Evolutionary conservation across 2,329 filamentous ascomycete genomes (phyloP).

Genomic region (Verruconis gallopava): DNA sequence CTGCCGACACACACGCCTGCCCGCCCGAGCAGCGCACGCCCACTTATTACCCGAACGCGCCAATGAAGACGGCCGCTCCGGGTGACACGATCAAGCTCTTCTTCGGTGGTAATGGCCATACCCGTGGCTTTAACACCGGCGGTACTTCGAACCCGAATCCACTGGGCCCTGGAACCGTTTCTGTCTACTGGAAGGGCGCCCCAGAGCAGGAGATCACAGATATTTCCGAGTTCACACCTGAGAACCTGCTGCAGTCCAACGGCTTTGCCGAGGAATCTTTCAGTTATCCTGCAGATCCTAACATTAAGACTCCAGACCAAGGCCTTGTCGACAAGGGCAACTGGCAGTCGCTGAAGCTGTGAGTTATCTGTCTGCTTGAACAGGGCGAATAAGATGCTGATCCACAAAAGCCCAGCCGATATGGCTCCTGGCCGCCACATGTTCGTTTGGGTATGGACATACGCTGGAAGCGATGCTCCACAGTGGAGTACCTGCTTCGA

Average conservation of each 20-base stretch:
- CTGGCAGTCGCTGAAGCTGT: constrained; percentile 16
- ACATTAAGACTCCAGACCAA: constrained; percentile 13
- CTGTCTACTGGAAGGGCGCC: constrained; percentile 13
- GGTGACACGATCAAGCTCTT: constrained; percentile 15
- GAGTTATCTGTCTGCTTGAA: neutral
- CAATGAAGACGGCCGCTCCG: constrained; percentile 14
- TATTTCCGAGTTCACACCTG: constrained; percentile 14
- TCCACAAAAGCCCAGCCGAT: constrained; percentile 11
- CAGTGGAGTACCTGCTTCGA: constrained; percentile 19
- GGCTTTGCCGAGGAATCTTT: constrained; percentile 18
- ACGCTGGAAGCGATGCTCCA: constrained; percentile 10
- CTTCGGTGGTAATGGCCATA: constrained; percentile 19
- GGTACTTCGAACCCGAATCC: constrained; percentile 2
- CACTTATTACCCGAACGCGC: constrained; percentile 13
- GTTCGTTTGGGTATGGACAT: constrained; percentile 19
- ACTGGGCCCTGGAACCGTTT: constrained; percentile 7
- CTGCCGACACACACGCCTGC: constrained; percentile 10
- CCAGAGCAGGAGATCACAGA: constrained; percentile 16
- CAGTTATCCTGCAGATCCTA: constrained; percentile 13
- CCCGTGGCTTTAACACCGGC: constrained; percentile 15
- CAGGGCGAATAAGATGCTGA: neutral
- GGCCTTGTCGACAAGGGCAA: constrained; percentile 19
- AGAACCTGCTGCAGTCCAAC: constrained; percentile 14
- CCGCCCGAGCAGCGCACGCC: constrained; percentile 11
- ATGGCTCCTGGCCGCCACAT: constrained; percentile 19